Evolutionary conservation across 768 basidiomycete species (phyloP), one percentile per base, ranked within the genome.

Genomic region (Serendipita vermifera): DNA sequence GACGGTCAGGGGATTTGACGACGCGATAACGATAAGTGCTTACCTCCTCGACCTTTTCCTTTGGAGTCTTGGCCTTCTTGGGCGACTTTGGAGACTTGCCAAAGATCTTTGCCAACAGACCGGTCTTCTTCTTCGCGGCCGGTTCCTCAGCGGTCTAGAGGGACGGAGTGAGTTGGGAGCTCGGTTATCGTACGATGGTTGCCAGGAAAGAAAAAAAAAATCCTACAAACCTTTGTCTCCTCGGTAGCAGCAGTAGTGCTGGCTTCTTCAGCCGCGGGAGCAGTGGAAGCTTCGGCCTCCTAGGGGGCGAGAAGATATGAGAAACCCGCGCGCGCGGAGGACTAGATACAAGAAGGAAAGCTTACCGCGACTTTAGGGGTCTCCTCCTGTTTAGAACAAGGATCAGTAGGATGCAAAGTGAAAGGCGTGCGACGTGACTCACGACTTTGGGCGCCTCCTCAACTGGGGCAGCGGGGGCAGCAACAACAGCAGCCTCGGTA

Each of bases 61-160:
- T 80, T 73, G 85, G 83, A 76, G 85, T 85, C 74, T 85, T 85
- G 67, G 82, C 79, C 72, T 84, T 85, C 77, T 85, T 86, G 33
- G 82, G 80, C 69, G 39, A 36, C 80, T 83, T 69, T 41, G 54
- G 66, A 64, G 38, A 68, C 68, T 46, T 39, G 41, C 73, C 81
- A 58, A 93, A 81, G 59, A 93, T 72, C 71, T 85, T 91, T 63
- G 80, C 67, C 57, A 93, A 75, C 62, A 91, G 65, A 54, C 78
- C 72, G 15, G 87, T 64, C 58, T 61, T 75, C 36, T 74, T 72
- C 55, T 75, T 73, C 64, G 69, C 71, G 58, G 64, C 62, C 15
- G 67, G 54, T 57, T 71, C 72, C 46, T 67, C 67, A 55, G 61
- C 55, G 41, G 59, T 33, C 46, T 51, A n/a, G 11, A n/a, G n/a